Evolutionary conservation across 176 grass and related monocot genomes (phyloP), one percentile per base, ranked within the genome.

Genomic region (Oryza punctata): DNA sequence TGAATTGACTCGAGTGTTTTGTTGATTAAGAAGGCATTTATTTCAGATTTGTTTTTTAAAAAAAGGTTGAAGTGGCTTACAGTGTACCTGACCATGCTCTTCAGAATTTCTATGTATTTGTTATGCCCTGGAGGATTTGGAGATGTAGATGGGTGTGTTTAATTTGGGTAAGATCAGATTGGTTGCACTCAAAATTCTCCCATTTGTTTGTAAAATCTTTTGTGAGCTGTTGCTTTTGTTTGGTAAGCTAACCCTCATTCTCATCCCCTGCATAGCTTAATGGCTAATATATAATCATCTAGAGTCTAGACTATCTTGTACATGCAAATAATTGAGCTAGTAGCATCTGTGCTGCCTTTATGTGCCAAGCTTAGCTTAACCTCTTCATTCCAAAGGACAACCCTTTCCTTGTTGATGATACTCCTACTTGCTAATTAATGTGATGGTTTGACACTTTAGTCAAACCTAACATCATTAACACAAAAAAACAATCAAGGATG

Each of bases 381-480:
- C 24, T 75, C 18, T 30, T 37, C 77, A 63, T 25, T 65, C 82
- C 77, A 70, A 76, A 70, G 50, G 23, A 12, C 61, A 29, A 19
- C 27, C 19, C 27, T 75, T 79, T 74, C 35, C 21, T 63, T 69
- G 25, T 16, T 75, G 47, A 84, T 47, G 81, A 33, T 29, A 70
- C 33, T 61, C 57, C 57, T 78, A 80, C 69, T 50, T 89, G 37
- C 47, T 32, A 7, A 64, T 46, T 73, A 81, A 41, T 59, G 30
- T 54, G 41, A 60, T 81, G 38, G 77, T 63, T 71, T 81, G 88
- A 82, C 46, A 82, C 73, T 67, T 82, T 47, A 78, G 84, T 90
- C 88, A 90, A 78, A 90, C 73, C 67, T 78, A 86, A 86, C 72
- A 82, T 63, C 73, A 73, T 23, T 82, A 33, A 21, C 19, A 63